Evolutionary conservation across 257 asterid genomes (phyloP), one percentile per base, ranked within the genome.

Genomic region (Striga asiatica): DNA sequence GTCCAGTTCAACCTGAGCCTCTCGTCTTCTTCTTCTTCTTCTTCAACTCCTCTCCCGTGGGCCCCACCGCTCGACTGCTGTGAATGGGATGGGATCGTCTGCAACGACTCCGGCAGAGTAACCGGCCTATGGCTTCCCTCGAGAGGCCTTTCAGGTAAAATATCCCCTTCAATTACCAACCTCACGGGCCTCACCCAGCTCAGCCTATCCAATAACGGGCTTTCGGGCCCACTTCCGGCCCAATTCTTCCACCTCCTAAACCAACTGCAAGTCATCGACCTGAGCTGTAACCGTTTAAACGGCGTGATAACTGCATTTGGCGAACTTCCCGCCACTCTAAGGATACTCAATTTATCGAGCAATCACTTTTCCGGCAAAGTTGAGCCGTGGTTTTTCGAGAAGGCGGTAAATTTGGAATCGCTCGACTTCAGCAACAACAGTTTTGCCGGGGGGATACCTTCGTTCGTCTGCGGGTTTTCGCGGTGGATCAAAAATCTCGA

Each of bases 401-500:
- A 69, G 12, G 87, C 85, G 17, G 39, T 48, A 5, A 69, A 54
- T 41, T 66, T 91, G 82, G 78, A 51, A 35, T 66, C 61, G 21
- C 77, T 91, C 29, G 88, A 84, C 73, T 73, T 82, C 42, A 78
- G 81, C 75, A 87, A 86, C 60, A 91, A 91, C 75, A 80, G 80
- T 78, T 84, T 87, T 65, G 24, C 60, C n/a, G 98, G 98, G 28
- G 1, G 64, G 8, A 67, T 87, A 25, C 98, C 97, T 2, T 64
- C 76, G 0, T 56, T 43, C 23, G 38, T 82, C 60, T 87, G 97
- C 77, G 51, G 62, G 24, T 61, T 63, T 35, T 66, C 94, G 0
- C 64, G 81, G 1, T 55, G 76, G 7, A 51, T 81, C 61, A 57
- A 14, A 57, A 50, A 64, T 21, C 66, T 87, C 18, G 97, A 91